Evolutionary conservation across 345 rosid genomes (phyloP).

Genomic region (Syzygium aromaticum): DNA sequence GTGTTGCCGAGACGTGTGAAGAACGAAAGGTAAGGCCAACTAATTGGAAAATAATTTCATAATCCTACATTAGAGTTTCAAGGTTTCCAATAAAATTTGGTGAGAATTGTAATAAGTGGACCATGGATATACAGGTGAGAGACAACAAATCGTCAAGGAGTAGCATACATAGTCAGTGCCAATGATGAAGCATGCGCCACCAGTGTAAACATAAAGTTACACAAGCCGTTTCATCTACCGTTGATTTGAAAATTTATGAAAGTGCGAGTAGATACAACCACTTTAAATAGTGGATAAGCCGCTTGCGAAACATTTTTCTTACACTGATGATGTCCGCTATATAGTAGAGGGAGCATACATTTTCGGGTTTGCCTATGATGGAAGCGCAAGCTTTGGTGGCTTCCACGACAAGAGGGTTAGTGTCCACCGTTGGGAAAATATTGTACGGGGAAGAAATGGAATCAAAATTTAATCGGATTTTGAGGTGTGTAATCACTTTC

Average conservation of each 20-base stretch:
- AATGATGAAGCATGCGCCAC: background rate
- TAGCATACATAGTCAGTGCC: background rate
- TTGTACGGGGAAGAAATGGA: too few species aligned
- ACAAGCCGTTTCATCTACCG: background rate
- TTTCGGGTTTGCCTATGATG: conserved; percentile 76
- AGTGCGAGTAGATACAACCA: background rate
- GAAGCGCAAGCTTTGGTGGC: conserved; percentile 67
- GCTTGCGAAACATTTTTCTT: background rate
- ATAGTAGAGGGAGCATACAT: conserved; percentile 21
- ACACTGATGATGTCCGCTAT: background rate
- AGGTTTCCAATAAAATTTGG: too few species aligned
- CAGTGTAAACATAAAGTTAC: background rate
- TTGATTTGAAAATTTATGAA: background rate
- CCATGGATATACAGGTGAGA: too few species aligned
- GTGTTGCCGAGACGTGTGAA: too few species aligned
- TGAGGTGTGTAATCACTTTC: too few species aligned
- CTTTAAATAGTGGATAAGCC: background rate
- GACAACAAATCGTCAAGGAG: too few species aligned
- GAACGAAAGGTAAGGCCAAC: too few species aligned
- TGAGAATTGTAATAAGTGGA: too few species aligned
- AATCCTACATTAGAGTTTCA: too few species aligned
- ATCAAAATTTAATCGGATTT: too few species aligned
- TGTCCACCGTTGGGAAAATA: too few species aligned
- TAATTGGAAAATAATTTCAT: too few species aligned
- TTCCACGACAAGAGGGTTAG: conserved; percentile 66